phyloP scores from a whole-genome alignment of 2,329 filamentous ascomycete species.

The Zasmidium citrigriseum region DNA sequence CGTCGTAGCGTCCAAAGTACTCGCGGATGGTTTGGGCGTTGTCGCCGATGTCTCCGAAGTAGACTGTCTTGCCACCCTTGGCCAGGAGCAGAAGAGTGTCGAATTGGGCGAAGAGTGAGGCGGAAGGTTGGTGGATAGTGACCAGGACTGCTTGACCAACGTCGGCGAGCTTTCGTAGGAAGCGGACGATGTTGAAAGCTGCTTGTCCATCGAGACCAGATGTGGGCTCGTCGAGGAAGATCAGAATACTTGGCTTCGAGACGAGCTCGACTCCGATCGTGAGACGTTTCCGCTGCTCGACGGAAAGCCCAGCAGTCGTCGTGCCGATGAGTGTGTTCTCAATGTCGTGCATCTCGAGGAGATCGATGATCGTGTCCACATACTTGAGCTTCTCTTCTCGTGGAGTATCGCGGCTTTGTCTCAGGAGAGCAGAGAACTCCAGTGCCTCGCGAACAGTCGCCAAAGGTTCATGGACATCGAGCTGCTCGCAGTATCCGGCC shows the following conservation, averaged over 20 bases:
- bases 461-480: constrained; percentile 67
- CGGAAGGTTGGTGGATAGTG: constrained; percentile 70
- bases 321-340: constrained; percentile 65
- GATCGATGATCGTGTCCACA: constrained; percentile 62
- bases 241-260: constrained; percentile 59
- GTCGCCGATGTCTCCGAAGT: constrained; percentile 61
- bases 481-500: constrained; percentile 61
- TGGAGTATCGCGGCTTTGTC: constrained; percentile 60
- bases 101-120: constrained; percentile 66
- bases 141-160: constrained; percentile 68
- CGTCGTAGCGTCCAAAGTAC: constrained; percentile 57
- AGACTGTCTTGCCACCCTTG: constrained; percentile 66
- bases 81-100: constrained; percentile 66
- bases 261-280: constrained; percentile 61
- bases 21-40: constrained; percentile 43
- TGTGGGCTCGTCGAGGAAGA: constrained; percentile 65
- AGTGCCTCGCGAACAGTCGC: constrained; percentile 68
- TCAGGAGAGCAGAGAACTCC: constrained; percentile 65
- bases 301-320: constrained; percentile 54
- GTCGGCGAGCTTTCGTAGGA: constrained; percentile 66
- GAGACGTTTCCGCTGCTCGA: constrained; percentile 59
- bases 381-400: constrained; percentile 66
- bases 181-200: constrained; percentile 65
- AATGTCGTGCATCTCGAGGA: constrained; percentile 68
- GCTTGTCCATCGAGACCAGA: constrained; percentile 64